Base-by-base conservation (phyloP, 176 grass and related monocot genomes). In the Avena sativa region DNA sequence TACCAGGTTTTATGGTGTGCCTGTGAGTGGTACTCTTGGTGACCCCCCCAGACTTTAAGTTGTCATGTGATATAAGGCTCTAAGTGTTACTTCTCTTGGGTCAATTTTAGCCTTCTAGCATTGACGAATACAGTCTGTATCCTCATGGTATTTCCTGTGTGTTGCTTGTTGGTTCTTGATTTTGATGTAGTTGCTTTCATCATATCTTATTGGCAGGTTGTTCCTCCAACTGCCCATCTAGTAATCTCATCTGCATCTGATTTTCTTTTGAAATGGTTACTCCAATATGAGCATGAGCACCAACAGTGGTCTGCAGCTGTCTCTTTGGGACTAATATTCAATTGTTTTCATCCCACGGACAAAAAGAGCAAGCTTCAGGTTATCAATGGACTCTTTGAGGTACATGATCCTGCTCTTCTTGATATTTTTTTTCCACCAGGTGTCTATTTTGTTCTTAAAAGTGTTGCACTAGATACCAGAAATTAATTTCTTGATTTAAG, bases 241-340 rank as follows among this genome's bases (percentile, higher is more conserved):
- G 93, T 98, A 85, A 81, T 98, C 47, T 87, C 90, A 85, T 81
- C 87, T 71, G 96, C 90, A 85, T 89, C 92, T 74, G 88, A 95
- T 69, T 95, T 98, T 90, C 92, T 98, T 81, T 88, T 95, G 15
- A 95, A 91, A 88, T 95, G 92, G 93, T 71, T 98, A 76, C 82
- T 89, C 57, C 93, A 95, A 74, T 95, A 94, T 26, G 93, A 92
- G 86, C 96, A 98, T 91, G 96, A 95, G 84, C 93, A 95, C 51
- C 85, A 86, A 61, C 96, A 98, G 59, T 98, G 93, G 93, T 92
- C 90, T 62, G 82, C 90, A 72, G 92, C 96, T 68, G 61, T 98
- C 69, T 95, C 91, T 55, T 91, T 98, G 76, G 96, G 96, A 86
- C 23, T 98, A 44, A 79, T 98, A 76, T 90, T 86, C 62, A 95